These are phyloP conservation scores for Selaginella tamariscina DNA, from an alignment of 75 land plant genomes.

Conservation along the genomic window DNA sequence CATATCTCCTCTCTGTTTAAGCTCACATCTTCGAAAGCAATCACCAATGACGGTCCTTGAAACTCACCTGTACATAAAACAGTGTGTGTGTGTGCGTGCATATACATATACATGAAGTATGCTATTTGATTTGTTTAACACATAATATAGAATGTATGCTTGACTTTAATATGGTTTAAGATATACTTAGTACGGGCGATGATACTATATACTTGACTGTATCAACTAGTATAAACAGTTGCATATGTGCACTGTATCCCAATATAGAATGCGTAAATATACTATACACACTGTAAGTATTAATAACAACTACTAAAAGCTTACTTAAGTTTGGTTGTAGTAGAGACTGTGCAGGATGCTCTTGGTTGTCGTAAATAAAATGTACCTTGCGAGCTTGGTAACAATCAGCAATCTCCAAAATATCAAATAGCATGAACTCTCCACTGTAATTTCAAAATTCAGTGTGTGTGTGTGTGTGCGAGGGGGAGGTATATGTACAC, in stretches of 20 bases:
- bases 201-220: background rate
- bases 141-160: background rate
- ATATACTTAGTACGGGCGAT: background rate
- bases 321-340: conserved; percentile 88
- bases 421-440: conserved; percentile 56
- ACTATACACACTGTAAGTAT: background rate
- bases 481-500: too few relatives aligned
- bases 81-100: background rate
- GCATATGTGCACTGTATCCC: background rate
- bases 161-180: background rate
- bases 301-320: background rate
- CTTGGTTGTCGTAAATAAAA: conserved; percentile 66
- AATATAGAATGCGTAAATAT: background rate
- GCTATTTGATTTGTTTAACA: background rate
- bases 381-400: conserved; percentile 72
- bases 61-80: conserved; percentile 49
- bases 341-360: conserved; percentile 68
- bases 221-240: background rate
- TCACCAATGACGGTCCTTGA: conserved; percentile 74
- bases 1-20: conserved; percentile 72
- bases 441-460: conserved; percentile 16
- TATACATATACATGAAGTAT: background rate
- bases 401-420: conserved; percentile 76
- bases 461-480: too few relatives aligned
- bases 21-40: conserved; percentile 59